phyloP scores from a whole-genome alignment of 805 yeast genomes.

The Cyberlindnera sargentensis region DNA sequence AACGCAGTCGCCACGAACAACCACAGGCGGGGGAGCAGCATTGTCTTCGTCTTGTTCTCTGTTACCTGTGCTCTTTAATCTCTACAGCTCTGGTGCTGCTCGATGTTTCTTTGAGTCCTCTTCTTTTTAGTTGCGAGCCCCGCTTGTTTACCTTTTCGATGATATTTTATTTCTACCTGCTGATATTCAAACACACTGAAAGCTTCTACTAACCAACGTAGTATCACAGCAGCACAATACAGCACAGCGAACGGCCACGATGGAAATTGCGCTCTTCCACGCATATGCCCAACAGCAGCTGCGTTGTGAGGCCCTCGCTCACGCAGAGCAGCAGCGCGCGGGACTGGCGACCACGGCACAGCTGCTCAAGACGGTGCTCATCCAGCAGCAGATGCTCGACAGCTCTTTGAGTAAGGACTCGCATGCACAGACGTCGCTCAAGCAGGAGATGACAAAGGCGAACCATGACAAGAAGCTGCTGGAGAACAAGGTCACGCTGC shows the following conservation, averaged over 20 bases:
- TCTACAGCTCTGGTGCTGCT: too few species aligned
- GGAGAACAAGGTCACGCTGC: conserved; percentile 15
- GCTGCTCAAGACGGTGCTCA: conserved; percentile 13
- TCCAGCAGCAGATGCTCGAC: conserved; percentile 15
- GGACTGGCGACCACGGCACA: conserved; percentile 13
- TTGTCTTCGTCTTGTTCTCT: not conserved
- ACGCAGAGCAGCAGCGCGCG: conserved; percentile 14
- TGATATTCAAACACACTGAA: too few species aligned
- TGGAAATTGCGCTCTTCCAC: too few species aligned
- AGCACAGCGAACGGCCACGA: too few species aligned
- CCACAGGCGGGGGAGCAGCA: not conserved
- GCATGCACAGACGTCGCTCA: conserved; percentile 9
- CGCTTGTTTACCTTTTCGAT: too few species aligned
- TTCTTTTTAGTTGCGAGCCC: too few species aligned
- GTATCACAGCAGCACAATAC: too few species aligned
- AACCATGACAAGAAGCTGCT: conserved; percentile 19
- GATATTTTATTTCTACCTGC: too few species aligned
- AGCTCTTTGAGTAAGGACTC: conserved; percentile 7
- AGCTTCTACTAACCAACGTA: too few species aligned
- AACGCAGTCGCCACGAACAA: not conserved
- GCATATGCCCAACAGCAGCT: too few species aligned
- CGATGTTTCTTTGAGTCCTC: too few species aligned
- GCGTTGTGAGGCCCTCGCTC: conserved; percentile 1
- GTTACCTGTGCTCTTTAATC: too few species aligned
- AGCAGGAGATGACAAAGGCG: conserved; percentile 15